Evolutionary conservation across 169 alveolate species (phyloP).

Genomic region (Amoebophrya sp.): DNA sequence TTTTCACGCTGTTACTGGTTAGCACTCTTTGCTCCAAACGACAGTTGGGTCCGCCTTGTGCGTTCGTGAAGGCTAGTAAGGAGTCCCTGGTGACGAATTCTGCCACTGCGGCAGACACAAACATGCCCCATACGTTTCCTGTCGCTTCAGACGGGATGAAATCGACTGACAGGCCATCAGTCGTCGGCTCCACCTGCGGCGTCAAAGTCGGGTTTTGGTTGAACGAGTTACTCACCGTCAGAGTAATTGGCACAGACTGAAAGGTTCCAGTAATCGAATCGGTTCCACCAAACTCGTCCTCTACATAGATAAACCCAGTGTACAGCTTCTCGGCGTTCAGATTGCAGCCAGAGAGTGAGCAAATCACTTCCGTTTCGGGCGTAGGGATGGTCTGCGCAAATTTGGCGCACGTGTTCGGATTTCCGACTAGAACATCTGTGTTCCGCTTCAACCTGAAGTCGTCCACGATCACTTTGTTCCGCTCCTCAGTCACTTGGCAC

Average conservation of each 20-base stretch:
- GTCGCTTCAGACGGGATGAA: neutral
- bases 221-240: neutral
- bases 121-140: neutral
- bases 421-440: neutral
- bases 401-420: constrained; percentile 1
- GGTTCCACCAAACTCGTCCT: neutral
- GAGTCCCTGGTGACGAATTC: constrained; percentile 2
- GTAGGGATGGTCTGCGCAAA: neutral
- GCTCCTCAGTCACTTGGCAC: neutral
- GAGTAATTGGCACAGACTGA: neutral
- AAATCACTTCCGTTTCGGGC: neutral
- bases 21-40: neutral
- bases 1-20: neutral
- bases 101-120: neutral
- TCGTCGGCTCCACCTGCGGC: neutral
- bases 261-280: neutral
- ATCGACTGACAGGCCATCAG: neutral
- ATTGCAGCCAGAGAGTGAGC: neutral
- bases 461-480: neutral
- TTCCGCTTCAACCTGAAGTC: neutral
- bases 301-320: neutral
- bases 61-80: neutral
- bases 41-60: neutral
- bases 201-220: neutral
- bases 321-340: constrained; percentile 19